Evolutionary conservation across 2,329 filamentous ascomycete species (phyloP).

Genomic region (Epichloe sibirici): DNA sequence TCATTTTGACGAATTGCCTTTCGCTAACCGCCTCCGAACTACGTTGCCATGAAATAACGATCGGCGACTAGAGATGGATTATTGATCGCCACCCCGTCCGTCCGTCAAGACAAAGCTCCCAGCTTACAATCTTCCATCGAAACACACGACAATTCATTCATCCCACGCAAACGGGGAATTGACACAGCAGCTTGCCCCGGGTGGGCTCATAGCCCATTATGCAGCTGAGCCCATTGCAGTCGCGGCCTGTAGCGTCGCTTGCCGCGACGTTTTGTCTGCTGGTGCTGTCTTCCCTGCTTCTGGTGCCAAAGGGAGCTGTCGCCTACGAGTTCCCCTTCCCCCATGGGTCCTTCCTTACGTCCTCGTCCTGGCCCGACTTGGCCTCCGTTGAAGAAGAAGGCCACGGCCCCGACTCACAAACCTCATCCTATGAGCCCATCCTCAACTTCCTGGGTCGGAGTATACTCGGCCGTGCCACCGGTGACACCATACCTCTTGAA

Average conservation of each 20-base stretch:
- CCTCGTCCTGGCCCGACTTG: neutral
- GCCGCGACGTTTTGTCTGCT: slow-evolving; percentile 47
- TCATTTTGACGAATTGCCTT: neutral
- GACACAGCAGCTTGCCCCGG: neutral
- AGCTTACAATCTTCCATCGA: neutral
- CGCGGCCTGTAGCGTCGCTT: slow-evolving; percentile 57
- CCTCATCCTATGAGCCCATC: slow-evolving; percentile 41
- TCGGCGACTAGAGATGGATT: neutral
- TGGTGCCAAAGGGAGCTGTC: slow-evolving; percentile 46
- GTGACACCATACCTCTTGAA: slow-evolving; percentile 35
- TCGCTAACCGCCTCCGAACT: neutral
- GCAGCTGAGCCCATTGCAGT: slow-evolving; percentile 57
- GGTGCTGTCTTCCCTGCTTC: slow-evolving; percentile 48
- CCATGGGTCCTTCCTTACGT: slow-evolving; percentile 2
- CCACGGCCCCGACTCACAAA: slow-evolving; percentile 9
- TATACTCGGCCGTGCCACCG: slow-evolving; percentile 46
- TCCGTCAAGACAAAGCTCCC: neutral
- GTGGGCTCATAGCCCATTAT: slow-evolving; percentile 25
- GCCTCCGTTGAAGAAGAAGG: neutral
- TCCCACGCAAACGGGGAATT: neutral
- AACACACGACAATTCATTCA: neutral
- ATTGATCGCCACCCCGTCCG: neutral
- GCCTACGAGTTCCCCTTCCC: slow-evolving; percentile 38
- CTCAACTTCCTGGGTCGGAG: slow-evolving; percentile 50
- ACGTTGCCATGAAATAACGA: neutral